Evolutionary conservation across 495 filamentous ascomycete genomes (phyloP).

Genomic region (Staphylotrichum longicolle): DNA sequence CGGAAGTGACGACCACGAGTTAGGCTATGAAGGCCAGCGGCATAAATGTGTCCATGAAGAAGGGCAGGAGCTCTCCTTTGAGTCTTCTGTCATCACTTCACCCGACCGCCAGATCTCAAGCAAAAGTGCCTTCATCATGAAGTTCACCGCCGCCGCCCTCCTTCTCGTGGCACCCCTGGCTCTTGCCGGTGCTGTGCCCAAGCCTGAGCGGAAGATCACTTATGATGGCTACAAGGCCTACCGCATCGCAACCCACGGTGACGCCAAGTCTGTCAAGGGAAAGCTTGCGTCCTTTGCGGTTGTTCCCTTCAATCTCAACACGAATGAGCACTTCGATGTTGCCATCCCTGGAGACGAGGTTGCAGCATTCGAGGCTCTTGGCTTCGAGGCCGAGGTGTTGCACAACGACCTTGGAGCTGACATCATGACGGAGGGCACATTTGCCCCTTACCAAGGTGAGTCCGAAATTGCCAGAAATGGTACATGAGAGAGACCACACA

Average conservation of each 20-base stretch:
- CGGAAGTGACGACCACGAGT: too few species aligned
- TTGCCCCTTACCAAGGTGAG: conserved; percentile 29
- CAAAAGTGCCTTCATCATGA: too few species aligned
- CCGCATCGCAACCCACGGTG: conserved; percentile 24
- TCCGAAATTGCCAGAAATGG: not conserved
- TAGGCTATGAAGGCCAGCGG: too few species aligned
- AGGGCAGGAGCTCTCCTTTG: too few species aligned
- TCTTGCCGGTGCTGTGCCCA: too few species aligned
- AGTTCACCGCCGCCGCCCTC: too few species aligned
- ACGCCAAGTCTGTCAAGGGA: conserved; percentile 27
- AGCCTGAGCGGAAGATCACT: too few species aligned
- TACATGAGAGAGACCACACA: not conserved
- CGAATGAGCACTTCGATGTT: conserved; percentile 32
- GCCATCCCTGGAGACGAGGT: conserved; percentile 31
- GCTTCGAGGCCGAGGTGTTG: conserved; percentile 22
- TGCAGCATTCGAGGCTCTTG: conserved; percentile 24
- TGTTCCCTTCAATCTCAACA: conserved; percentile 28
- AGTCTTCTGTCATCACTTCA: too few species aligned
- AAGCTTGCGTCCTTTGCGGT: conserved; percentile 27
- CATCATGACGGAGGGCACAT: conserved; percentile 25
- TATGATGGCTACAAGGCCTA: conserved; percentile 37
- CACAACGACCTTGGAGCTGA: conserved; percentile 34
- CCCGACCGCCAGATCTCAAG: too few species aligned
- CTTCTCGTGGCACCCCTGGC: too few species aligned
- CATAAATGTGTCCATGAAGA: too few species aligned